Evolutionary conservation across 2,329 filamentous ascomycete species (phyloP).

Genomic region (Phoma sp.): DNA sequence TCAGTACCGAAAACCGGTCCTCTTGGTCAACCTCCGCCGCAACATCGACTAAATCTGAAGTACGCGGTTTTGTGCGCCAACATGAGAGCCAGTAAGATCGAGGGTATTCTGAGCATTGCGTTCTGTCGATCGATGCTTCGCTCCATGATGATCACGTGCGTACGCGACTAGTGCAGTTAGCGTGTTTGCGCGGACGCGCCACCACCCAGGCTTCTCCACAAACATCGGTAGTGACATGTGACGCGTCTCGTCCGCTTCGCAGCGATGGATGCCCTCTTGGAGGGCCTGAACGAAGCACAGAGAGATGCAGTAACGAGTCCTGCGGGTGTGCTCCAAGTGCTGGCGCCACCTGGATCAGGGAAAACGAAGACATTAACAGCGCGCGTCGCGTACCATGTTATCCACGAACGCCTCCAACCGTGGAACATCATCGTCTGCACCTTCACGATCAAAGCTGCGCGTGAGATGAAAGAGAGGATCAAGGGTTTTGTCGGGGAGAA

Average conservation of each 20-base stretch:
- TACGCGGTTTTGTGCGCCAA: too few species aligned
- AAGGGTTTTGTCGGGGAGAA: slow-evolving; percentile 80
- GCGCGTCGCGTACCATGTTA: slow-evolving; percentile 87
- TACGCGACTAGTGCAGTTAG: slow-evolving; percentile 2
- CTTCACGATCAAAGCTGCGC: slow-evolving; percentile 94
- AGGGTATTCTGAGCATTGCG: too few species aligned
- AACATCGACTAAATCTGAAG: neutral
- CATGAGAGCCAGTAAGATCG: neutral
- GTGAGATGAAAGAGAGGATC: slow-evolving; percentile 91
- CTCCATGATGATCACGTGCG: neutral
- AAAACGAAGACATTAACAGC: slow-evolving; percentile 97
- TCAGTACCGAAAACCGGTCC: neutral
- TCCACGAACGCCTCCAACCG: slow-evolving; percentile 74
- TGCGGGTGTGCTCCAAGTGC: slow-evolving; percentile 66
- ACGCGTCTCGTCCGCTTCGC: slow-evolving; percentile 14
- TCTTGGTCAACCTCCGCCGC: neutral
- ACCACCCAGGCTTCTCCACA: neutral
- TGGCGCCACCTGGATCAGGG: slow-evolving; percentile 73
- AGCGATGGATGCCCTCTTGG: slow-evolving; percentile 63
- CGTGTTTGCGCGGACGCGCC: neutral
- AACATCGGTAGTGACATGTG: slow-evolving; percentile 14
- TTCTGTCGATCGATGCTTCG: too few species aligned
- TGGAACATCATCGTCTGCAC: slow-evolving; percentile 94
- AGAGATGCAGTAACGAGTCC: slow-evolving; percentile 69
- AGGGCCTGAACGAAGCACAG: slow-evolving; percentile 71